Evolutionary conservation across 139 green algal genomes (phyloP).

Genomic region (Dunaliella sp.): DNA sequence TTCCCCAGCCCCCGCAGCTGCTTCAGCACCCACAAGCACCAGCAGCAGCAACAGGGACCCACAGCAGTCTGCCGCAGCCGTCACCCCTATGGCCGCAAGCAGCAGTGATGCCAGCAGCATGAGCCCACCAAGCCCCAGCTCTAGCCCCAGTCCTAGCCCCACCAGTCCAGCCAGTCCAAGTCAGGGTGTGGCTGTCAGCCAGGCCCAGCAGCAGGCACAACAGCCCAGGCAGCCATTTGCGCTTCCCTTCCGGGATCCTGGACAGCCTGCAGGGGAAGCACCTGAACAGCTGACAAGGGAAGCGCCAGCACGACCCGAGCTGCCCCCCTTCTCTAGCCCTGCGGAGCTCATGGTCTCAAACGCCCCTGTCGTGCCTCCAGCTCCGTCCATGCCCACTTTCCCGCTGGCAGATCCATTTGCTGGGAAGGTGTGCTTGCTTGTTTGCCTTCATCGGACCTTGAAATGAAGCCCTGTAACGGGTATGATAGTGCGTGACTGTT

Average conservation of each 20-base stretch:
- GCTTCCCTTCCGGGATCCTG: neutral
- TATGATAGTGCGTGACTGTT: no score
- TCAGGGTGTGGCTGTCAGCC: no score
- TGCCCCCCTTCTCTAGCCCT: neutral
- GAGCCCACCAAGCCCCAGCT: no score
- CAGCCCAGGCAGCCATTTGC: neutral
- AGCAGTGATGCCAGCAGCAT: neutral
- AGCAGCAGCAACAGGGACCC: neutral
- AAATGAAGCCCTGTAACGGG: no score
- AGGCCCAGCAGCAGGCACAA: neutral
- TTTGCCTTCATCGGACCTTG: no score
- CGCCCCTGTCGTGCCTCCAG: neutral
- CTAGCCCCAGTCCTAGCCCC: neutral
- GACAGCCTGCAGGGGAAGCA: neutral
- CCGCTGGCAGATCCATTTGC: neutral
- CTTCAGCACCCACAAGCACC: neutral
- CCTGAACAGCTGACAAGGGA: no score
- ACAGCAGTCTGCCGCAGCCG: neutral
- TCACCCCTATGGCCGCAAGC: neutral
- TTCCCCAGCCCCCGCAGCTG: neutral
- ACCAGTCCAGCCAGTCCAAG: no score
- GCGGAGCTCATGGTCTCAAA: neutral
- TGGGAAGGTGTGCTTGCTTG: neutral
- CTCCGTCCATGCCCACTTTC: neutral
- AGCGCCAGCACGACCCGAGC: neutral